phyloP scores from a whole-genome alignment of 2,329 filamentous ascomycete genomes.

The Sporothrix pseudoabietina region DNA sequence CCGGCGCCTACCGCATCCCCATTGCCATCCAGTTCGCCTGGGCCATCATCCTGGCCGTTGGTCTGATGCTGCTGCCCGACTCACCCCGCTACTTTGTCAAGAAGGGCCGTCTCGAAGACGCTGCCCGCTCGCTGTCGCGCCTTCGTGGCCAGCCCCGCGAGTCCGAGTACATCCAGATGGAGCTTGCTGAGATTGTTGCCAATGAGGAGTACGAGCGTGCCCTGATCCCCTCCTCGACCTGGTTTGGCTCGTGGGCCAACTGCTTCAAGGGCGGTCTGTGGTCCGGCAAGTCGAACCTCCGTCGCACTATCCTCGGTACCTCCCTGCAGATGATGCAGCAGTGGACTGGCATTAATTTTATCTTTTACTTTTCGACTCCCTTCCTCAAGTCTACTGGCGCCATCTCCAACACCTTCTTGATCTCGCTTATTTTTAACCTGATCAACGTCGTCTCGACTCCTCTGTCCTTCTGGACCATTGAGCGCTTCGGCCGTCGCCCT shows the following conservation, averaged over 20 bases:
- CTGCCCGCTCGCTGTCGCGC: slow-evolving; percentile 62
- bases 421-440: slow-evolving; percentile 81
- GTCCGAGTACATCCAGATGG: slow-evolving; percentile 74
- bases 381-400: slow-evolving; percentile 80
- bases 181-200: slow-evolving; percentile 83
- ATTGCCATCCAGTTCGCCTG: slow-evolving; percentile 79
- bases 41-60: slow-evolving; percentile 72
- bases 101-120: slow-evolving; percentile 68
- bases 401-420: slow-evolving; percentile 77
- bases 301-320: slow-evolving; percentile 70
- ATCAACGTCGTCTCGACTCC: slow-evolving; percentile 87
- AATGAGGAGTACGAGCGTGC: slow-evolving; percentile 84
- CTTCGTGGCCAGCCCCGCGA: slow-evolving; percentile 74
- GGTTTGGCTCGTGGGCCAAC: slow-evolving; percentile 68
- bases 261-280: slow-evolving; percentile 67
- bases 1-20: slow-evolving; percentile 75
- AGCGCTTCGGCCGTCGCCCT: slow-evolving; percentile 76
- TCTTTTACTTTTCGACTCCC: slow-evolving; percentile 83
- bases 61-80: slow-evolving; percentile 77
- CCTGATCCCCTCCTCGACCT: slow-evolving; percentile 65
- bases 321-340: slow-evolving; percentile 82
- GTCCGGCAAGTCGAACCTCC: slow-evolving; percentile 66
- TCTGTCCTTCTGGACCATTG: slow-evolving; percentile 83
- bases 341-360: slow-evolving; percentile 83
- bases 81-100: slow-evolving; percentile 86